Conservation (phyloP, 2,329 filamentous ascomycete species). For the Hypoxylon rubiginosum region DNA sequence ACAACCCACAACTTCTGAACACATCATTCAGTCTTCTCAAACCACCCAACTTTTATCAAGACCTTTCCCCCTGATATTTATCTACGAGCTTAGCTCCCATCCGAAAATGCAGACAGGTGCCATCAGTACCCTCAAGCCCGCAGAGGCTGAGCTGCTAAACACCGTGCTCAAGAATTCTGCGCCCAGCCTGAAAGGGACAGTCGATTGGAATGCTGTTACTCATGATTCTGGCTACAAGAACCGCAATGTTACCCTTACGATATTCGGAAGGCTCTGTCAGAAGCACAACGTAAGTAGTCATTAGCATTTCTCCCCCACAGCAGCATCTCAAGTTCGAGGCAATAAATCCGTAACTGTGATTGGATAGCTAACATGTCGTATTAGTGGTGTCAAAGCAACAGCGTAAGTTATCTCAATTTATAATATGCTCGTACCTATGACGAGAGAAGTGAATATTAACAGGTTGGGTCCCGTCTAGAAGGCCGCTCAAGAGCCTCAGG, state of each 20-base stretch:
- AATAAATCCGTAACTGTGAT: background rate
- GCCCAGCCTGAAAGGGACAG: background rate
- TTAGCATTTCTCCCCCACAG: background rate
- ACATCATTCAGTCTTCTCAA: background rate
- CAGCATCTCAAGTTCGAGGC: background rate
- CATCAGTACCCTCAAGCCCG: background rate
- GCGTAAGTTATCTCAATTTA: background rate
- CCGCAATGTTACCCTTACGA: background rate
- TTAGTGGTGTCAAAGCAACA: slow-evolving; percentile 2
- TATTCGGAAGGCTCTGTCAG: background rate
- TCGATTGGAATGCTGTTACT: slow-evolving; percentile 6
- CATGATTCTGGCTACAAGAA: background rate
- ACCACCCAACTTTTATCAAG: background rate
- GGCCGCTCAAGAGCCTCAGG: background rate
- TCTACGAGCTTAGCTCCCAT: no score
- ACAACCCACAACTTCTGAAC: background rate
- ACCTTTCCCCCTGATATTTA: background rate
- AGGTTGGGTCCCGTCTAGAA: background rate
- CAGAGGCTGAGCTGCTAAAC: slow-evolving; percentile 6
- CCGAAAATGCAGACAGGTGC: background rate
- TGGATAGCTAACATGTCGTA: background rate
- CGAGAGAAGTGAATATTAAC: background rate
- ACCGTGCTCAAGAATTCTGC: background rate
- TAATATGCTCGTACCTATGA: background rate
- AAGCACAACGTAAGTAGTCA: slow-evolving; percentile 9